Evolutionary conservation across 768 basidiomycete genomes (phyloP).

Genomic region (Melanogaster broomeanus): DNA sequence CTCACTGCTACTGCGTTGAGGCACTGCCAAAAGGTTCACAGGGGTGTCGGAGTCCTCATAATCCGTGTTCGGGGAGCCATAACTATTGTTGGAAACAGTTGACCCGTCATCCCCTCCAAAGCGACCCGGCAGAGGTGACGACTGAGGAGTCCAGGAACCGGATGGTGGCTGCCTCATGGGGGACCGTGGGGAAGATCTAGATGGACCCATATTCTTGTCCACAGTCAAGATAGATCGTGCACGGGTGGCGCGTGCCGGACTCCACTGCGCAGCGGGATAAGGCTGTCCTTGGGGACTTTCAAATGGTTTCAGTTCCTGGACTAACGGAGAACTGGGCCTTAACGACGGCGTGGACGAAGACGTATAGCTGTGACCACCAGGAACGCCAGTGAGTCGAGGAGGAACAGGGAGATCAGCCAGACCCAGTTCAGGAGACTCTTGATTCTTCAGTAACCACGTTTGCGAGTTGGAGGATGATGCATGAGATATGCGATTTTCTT

Average conservation of each 20-base stretch:
- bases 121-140: neutral
- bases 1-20: neutral
- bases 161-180: neutral
- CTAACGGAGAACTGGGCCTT: neutral
- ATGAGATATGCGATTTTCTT: constrained; percentile 2
- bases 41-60: neutral
- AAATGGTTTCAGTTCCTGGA: neutral
- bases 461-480: constrained; percentile 2
- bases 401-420: neutral
- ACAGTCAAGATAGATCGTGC: neutral
- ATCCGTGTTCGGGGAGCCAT: neutral
- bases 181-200: neutral
- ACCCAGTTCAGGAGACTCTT: constrained; percentile 7
- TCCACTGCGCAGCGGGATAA: neutral
- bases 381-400: neutral
- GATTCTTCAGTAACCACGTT: constrained; percentile 8
- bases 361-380: neutral
- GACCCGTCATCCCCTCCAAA: neutral
- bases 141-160: neutral
- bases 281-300: neutral
- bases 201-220: neutral
- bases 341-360: constrained; percentile 3
- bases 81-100: neutral
- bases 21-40: neutral
- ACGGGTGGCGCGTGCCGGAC: neutral